phyloP scores from a whole-genome alignment of 768 basidiomycete species.

The Mycena floridula region DNA sequence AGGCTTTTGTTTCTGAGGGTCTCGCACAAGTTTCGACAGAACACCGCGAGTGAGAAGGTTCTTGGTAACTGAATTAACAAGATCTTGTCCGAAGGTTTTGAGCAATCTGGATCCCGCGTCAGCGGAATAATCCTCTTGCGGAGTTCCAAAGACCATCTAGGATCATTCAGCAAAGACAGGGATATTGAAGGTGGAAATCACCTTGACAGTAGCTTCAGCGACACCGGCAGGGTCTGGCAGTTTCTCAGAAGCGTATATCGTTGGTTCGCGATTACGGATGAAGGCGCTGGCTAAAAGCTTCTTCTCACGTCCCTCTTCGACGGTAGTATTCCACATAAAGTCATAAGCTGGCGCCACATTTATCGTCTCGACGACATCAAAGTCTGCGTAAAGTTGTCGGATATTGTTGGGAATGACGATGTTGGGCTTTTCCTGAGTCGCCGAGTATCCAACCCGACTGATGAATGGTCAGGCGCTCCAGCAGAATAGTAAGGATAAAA shows the following conservation, averaged over 20 bases:
- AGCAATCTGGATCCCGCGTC: slow-evolving; percentile 53
- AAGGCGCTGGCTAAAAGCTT: slow-evolving; percentile 54
- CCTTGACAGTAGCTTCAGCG: slow-evolving; percentile 73
- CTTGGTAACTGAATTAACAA: slow-evolving; percentile 47
- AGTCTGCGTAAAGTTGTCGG: slow-evolving; percentile 36
- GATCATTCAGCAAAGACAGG: neutral
- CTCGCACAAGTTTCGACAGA: slow-evolving; percentile 59
- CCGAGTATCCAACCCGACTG: slow-evolving; percentile 63
- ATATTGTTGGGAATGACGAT: slow-evolving; percentile 35
- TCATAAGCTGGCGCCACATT: slow-evolving; percentile 49
- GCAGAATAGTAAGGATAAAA: too few species aligned
- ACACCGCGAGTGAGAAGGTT: slow-evolving; percentile 60
- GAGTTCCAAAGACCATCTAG: slow-evolving; percentile 76
- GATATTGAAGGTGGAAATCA: slow-evolving; percentile 13
- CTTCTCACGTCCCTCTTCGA: slow-evolving; percentile 76
- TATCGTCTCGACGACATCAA: slow-evolving; percentile 43
- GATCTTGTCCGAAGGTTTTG: slow-evolving; percentile 47
- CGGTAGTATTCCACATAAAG: slow-evolving; percentile 65
- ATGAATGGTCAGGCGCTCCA: too few species aligned
- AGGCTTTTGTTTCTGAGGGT: slow-evolving; percentile 56
- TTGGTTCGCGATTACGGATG: slow-evolving; percentile 33
- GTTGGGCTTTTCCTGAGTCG: slow-evolving; percentile 29
- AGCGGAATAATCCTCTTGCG: slow-evolving; percentile 60
- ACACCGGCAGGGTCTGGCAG: slow-evolving; percentile 40
- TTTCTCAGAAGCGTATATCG: slow-evolving; percentile 22